Base-by-base conservation (phyloP, 306 rosid genomes). In the Rosa lucieae region DNA sequence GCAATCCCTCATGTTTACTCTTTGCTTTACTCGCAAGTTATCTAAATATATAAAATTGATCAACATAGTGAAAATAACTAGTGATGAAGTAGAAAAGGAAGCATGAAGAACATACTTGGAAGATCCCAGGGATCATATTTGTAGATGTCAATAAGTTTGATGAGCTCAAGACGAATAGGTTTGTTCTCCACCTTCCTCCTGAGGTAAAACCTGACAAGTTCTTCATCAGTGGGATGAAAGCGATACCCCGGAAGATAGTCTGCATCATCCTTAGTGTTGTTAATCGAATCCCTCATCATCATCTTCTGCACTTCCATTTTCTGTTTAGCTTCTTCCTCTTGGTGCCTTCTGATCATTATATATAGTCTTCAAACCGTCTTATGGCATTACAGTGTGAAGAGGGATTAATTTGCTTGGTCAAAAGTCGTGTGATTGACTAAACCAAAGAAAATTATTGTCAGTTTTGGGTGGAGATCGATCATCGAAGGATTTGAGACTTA, bases 161-260 rank as follows among this genome's bases (percentile, higher is more conserved):
- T 81, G 51, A 81, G 78, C 37, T 77, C 78, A 32, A 81, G 72
- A 14, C 76, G 80, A 29, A 58, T 67, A 13, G 84, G 80, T n/a
- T 55, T 81, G 71, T 77, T 75, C 46, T 48, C 67, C 61, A 81
- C 80, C 65, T 70, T 81, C 51, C 78, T 81, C 43, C 72, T 43
- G 5, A 81, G 80, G 72, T 81, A 81, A 51, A 75, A 72, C 58
- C 78, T 66, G 21, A 81, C 78, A 15, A 81, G 84, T 48, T 81
- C 84, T 75, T 81, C 84, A 75, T 81, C 84, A 1, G 84, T 81
- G 10, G 84, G 84, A 55, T 81, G 84, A 65, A 81, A 81, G 15
- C 84, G 78, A 81, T 44, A 81, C 23, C 84, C 84, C 2, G 84
- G 84, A 18, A 77, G 84, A 17, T 47, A 35, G 56, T 48, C 71